Percentiles rank a stretch among this genome's conserved stretches.
Evolutionary conservation across 805 yeast genomes (phyloP).

Genomic region (Pichia manshurica): DNA sequence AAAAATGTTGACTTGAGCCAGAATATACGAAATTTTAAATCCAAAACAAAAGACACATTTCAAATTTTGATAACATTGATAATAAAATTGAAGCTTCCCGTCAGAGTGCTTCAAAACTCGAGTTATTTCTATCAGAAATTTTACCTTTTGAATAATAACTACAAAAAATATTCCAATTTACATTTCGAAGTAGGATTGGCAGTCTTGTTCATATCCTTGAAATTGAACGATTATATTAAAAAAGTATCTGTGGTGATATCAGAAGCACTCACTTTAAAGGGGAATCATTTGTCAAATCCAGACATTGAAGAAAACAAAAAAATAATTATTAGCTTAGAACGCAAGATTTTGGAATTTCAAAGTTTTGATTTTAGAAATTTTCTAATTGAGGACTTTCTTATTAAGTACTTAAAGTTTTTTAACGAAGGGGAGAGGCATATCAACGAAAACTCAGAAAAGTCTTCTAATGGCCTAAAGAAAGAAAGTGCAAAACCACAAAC

Average conservation of each 20-base stretch:
- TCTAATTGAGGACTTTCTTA: constrained; percentile 59
- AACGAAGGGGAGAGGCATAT: constrained; percentile 22
- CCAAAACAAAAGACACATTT: constrained; percentile 37
- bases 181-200: constrained; percentile 63
- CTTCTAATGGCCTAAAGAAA: constrained; percentile 10
- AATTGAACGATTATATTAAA: constrained; percentile 80
- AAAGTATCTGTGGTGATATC: constrained; percentile 58
- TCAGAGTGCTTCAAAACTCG: constrained; percentile 62
- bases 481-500: constrained; percentile 26
- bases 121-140: constrained; percentile 70
- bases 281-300: constrained; percentile 21
- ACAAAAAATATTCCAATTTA: constrained; percentile 39
- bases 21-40: constrained; percentile 20
- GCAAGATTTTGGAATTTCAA: constrained; percentile 66
- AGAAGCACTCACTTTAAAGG: constrained; percentile 37
- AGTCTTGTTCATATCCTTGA: constrained; percentile 63
- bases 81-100: constrained; percentile 56
- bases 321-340: constrained; percentile 56
- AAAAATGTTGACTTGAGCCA: constrained; percentile 18
- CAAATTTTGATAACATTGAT: constrained; percentile 50
- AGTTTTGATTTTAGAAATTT: constrained; percentile 75
- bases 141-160: constrained; percentile 53
- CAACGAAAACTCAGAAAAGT: constrained; percentile 5
- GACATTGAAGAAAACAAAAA: constrained; percentile 52
- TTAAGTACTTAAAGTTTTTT: constrained; percentile 52